phyloP scores from a whole-genome alignment of 352 stramenopile genomes.

The Phytophthora pseudosyringae region DNA sequence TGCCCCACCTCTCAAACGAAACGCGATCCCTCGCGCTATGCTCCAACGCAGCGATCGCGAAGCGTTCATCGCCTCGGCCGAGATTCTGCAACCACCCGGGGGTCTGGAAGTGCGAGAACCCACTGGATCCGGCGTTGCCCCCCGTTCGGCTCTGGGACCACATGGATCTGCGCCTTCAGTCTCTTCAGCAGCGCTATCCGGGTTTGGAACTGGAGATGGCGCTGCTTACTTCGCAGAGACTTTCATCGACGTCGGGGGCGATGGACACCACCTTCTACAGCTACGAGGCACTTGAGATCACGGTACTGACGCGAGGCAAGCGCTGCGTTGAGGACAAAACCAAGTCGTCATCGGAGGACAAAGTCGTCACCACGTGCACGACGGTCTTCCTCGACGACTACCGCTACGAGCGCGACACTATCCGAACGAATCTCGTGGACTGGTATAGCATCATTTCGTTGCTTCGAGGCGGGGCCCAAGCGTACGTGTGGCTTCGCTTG shows the following conservation, averaged over 20 bases:
- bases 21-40: conserved; percentile 12
- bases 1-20: background rate
- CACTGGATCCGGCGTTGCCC: conserved; percentile 7
- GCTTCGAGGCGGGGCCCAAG: conserved; percentile 42
- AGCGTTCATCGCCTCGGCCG: conserved; percentile 8
- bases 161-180: conserved; percentile 27
- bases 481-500: conserved; percentile 59
- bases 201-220: conserved; percentile 37
- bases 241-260: conserved; percentile 2
- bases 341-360: too few relatives aligned
- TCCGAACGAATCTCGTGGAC: conserved; percentile 45
- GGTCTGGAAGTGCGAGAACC: conserved; percentile 27
- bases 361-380: background rate
- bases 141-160: conserved; percentile 40
- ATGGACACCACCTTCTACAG: conserved; percentile 13
- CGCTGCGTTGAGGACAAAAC: conserved; percentile 2
- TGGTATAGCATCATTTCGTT: conserved; percentile 39
- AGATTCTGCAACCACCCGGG: conserved; percentile 36
- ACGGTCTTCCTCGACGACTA: conserved; percentile 64
- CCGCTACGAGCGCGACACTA: conserved; percentile 47
- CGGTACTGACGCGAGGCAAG: conserved; percentile 36
- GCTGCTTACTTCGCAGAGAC: conserved; percentile 26
- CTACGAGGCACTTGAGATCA: conserved; percentile 32
- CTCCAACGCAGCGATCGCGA: conserved; percentile 1
- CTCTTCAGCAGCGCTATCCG: conserved; percentile 29